Conservation (phyloP, 2,329 filamentous ascomycete species). For the Chaetomiaceae sp. region DNA sequence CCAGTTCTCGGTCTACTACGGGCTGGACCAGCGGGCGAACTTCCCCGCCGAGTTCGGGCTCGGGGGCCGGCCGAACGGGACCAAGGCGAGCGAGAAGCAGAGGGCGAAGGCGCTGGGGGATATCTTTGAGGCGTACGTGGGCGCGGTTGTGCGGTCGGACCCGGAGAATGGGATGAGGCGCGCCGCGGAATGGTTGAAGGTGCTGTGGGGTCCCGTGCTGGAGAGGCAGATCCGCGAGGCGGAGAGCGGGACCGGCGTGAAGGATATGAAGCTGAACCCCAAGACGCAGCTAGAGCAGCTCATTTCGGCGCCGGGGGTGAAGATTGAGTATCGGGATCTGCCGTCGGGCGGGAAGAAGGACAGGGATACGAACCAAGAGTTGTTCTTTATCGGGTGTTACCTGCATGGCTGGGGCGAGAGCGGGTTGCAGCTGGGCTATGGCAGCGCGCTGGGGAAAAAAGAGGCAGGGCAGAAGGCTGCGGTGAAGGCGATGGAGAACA, state of each 20-base stretch:
- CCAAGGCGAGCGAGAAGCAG: conserved; percentile 44
- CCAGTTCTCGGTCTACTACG: conserved; percentile 65
- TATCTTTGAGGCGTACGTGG: conserved; percentile 87
- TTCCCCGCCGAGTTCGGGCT: conserved; percentile 47
- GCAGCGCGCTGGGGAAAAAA: conserved; percentile 61
- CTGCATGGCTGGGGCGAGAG: conserved; percentile 66
- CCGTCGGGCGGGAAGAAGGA: conserved; percentile 50
- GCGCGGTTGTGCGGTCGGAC: conserved; percentile 68
- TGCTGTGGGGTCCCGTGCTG: conserved; percentile 67
- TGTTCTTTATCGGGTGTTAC: conserved; percentile 61
- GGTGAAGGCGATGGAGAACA: conserved; percentile 58
- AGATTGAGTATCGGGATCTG: conserved; percentile 58
- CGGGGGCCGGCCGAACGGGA: conserved; percentile 35
- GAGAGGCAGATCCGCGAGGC: conserved; percentile 48
- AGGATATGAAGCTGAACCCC: conserved; percentile 26
- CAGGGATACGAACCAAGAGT: conserved; percentile 48
- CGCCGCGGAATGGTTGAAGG: conserved; percentile 66
- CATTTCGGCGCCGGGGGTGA: conserved; percentile 55
- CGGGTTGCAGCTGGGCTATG: conserved; percentile 57
- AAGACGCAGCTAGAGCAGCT: conserved; percentile 51
- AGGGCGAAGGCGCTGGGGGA: conserved; percentile 75
- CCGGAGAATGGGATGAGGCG: conserved; percentile 55
- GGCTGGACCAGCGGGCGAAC: conserved; percentile 60
- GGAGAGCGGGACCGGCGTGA: conserved; percentile 30
- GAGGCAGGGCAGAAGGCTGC: conserved; percentile 68